A percentile compares a stretch with the other conserved stretches of the same genome.
Conservation (phyloP, 306 rosid species). For the Cicer judaicum region DNA sequence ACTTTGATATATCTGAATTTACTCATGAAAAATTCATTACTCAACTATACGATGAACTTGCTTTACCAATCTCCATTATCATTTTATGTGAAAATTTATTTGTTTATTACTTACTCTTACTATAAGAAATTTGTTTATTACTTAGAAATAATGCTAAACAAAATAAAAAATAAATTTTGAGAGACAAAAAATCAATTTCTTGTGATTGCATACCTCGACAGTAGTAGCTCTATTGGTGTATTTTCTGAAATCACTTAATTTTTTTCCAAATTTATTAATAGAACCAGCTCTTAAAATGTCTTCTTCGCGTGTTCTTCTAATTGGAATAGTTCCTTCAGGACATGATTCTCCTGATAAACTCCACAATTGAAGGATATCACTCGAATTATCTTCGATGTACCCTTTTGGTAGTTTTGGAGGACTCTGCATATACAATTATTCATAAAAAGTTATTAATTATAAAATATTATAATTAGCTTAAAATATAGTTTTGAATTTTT, state of each 20-base stretch:
- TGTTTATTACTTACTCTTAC: too few species aligned
- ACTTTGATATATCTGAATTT: too few species aligned
- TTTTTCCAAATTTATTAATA: constrained; percentile 33
- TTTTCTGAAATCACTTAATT: constrained; percentile 60
- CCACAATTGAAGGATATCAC: constrained; percentile 70
- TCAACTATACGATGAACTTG: not conserved
- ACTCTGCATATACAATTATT: constrained; percentile 50
- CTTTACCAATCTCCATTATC: too few species aligned
- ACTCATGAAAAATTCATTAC: not conserved
- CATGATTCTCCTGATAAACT: constrained; percentile 69
- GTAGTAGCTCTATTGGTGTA: constrained; percentile 43
- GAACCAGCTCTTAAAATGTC: constrained; percentile 81
- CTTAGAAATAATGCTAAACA: too few species aligned
- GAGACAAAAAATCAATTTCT: too few species aligned
- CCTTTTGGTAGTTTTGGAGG: constrained; percentile 77
- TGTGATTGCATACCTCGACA: constrained; percentile 67
- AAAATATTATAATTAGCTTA: constrained; percentile 53
- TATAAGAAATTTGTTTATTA: too few species aligned
- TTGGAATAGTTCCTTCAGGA: constrained; percentile 81
- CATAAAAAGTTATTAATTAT: not conserved
- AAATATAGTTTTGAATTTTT: constrained; percentile 37
- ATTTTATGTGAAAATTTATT: too few species aligned
- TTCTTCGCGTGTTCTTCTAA: constrained; percentile 72
- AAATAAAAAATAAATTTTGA: too few species aligned
- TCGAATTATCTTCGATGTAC: constrained; percentile 33